Percentiles rank a stretch among this genome's conserved stretches.
phyloP scores from a whole-genome alignment of 78 protist species.

The Dictyostelium intermedium region DNA sequence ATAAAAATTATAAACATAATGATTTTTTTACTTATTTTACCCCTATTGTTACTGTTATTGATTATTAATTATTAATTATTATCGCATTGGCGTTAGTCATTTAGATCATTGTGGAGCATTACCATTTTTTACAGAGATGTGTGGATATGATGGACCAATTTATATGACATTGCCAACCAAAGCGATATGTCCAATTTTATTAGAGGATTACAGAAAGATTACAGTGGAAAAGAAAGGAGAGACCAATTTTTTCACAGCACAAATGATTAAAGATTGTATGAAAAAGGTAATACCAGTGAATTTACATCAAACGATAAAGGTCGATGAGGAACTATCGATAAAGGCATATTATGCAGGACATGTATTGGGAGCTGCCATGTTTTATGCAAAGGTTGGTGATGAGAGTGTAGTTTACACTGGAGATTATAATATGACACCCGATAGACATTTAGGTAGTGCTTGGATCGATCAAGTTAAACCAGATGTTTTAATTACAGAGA shows the following conservation, averaged over 20 bases:
- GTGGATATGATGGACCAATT: slow-evolving; percentile 95
- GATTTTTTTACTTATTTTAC: no score
- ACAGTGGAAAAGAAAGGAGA: slow-evolving; percentile 87
- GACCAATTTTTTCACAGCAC: slow-evolving; percentile 88
- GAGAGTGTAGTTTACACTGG: slow-evolving; percentile 97
- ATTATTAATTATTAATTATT: no score
- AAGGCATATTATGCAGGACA: slow-evolving; percentile 97
- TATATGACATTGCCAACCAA: slow-evolving; percentile 97
- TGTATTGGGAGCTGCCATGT: slow-evolving; percentile 98
- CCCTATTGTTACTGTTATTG: no score
- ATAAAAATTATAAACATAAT: no score
- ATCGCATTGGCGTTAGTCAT: no score
- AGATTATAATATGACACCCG: slow-evolving; percentile 99
- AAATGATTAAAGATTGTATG: slow-evolving; percentile 92
- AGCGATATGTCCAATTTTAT: slow-evolving; percentile 94
- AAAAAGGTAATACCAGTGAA: slow-evolving; percentile 85
- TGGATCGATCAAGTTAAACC: slow-evolving; percentile 88
- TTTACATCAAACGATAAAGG: slow-evolving; percentile 88
- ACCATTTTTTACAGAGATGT: slow-evolving; percentile 95
- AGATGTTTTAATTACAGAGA: slow-evolving; percentile 96
- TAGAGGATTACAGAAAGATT: slow-evolving; percentile 93
- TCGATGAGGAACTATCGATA: slow-evolving; percentile 91
- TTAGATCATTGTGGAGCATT: slow-evolving; percentile 98
- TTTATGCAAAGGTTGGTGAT: slow-evolving; percentile 89
- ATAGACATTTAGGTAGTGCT: slow-evolving; percentile 96